Percentiles rank a stretch among this genome's conserved stretches.
phyloP scores from a whole-genome alignment of 2,329 filamentous ascomycete species.

The Botrytis sinoallii region DNA sequence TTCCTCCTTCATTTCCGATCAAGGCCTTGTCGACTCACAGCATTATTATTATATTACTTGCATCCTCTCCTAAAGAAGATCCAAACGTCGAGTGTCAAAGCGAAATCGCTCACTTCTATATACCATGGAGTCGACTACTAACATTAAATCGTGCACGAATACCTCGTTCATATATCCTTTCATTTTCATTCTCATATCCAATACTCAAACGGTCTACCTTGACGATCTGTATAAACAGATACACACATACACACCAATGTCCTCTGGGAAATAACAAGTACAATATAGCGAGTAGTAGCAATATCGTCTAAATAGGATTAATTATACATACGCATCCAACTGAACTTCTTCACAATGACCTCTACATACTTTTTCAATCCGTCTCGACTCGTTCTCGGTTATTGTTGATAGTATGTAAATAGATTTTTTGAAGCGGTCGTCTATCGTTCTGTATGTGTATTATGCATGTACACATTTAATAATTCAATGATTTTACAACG shows the following conservation, averaged over 20 bases:
- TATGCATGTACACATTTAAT: neutral
- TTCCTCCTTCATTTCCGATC: neutral
- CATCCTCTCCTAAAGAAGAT: neutral
- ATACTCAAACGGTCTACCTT: neutral
- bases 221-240: neutral
- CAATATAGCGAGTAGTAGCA: neutral
- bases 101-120: neutral
- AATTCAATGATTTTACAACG: neutral
- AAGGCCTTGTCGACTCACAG: neutral
- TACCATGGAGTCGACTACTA: neutral
- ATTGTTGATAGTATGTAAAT: too few relatives aligned
- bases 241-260: neutral
- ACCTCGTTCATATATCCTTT: neutral
- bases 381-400: neutral
- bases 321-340: neutral
- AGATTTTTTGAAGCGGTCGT: neutral
- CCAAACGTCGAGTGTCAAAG: neutral
- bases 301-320: neutral
- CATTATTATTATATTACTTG: neutral
- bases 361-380: neutral
- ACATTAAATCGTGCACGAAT: neutral
- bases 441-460: neutral
- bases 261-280: neutral
- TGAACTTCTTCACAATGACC: neutral
- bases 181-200: neutral